Conservation (phyloP, 2,329 filamentous ascomycete species). For the Sclerotinia sclerotiorum region DNA sequence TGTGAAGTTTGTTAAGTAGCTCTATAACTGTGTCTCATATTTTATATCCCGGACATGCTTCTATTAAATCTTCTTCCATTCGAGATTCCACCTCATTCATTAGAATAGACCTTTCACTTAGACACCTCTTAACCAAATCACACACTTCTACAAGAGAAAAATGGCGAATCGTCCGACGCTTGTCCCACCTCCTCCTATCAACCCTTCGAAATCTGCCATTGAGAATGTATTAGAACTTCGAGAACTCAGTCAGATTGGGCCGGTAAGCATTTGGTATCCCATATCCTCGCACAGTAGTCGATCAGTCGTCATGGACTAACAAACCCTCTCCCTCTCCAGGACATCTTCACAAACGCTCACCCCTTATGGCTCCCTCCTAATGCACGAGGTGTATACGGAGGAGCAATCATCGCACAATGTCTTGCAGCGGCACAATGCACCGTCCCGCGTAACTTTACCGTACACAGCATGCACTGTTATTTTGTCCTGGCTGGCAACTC, state of each 20-base stretch:
- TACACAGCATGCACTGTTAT: slow-evolving; percentile 99
- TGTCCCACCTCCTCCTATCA: slow-evolving; percentile 71
- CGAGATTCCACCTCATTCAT: neutral
- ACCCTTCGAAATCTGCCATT: slow-evolving; percentile 73
- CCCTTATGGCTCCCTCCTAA: slow-evolving; percentile 89
- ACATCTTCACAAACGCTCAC: slow-evolving; percentile 93
- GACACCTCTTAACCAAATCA: neutral
- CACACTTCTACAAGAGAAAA: slow-evolving; percentile 2
- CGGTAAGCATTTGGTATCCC: slow-evolving; percentile 50
- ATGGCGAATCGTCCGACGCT: slow-evolving; percentile 54
- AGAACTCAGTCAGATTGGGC: slow-evolving; percentile 71
- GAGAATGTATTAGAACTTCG: slow-evolving; percentile 89
- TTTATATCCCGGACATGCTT: neutral
- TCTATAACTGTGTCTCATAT: neutral
- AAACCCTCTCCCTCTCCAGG: slow-evolving; percentile 46
- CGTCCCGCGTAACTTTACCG: slow-evolving; percentile 73
- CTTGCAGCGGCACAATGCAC: slow-evolving; percentile 86
- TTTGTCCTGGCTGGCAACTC: slow-evolving; percentile 89
- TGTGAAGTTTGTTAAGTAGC: neutral
- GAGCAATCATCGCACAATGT: slow-evolving; percentile 88
- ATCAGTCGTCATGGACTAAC: neutral
- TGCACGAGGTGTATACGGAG: slow-evolving; percentile 90
- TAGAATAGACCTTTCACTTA: neutral
- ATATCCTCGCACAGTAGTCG: slow-evolving; percentile 22
- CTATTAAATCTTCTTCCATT: neutral